These are phyloP conservation scores for Stipa capillata DNA, from an alignment of 176 grass and related monocot species.

Conservation along the genomic window DNA sequence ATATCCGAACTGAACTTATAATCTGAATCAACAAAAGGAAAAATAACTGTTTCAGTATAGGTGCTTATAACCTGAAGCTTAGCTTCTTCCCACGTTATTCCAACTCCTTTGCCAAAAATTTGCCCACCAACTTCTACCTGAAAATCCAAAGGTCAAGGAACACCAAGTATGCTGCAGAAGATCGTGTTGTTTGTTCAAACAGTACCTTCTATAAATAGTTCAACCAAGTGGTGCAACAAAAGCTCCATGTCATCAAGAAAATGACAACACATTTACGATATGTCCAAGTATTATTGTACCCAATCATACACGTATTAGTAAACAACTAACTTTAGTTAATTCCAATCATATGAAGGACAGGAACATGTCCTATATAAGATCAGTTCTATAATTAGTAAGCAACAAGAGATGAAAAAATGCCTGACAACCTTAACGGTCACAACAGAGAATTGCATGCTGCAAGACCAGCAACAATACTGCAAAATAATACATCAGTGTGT, in stretches of 20 bases:
- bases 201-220: not conserved
- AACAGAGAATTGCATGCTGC: not conserved
- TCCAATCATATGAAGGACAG: not conserved
- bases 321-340: not conserved
- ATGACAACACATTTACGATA: not conserved
- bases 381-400: not conserved
- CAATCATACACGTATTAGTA: not conserved
- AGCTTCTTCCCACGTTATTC: slow-evolving; percentile 88
- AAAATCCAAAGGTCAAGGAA: not conserved
- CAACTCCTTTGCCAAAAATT: slow-evolving; percentile 58
- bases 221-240: not conserved
- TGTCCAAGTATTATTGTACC: not conserved
- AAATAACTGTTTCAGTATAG: not conserved
- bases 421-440: not conserved
- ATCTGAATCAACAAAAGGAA: too few species aligned
- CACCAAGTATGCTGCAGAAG: not conserved
- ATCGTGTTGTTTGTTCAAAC: not conserved
- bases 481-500: not conserved
- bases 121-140: slow-evolving; percentile 80
- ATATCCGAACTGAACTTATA: not conserved
- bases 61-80: slow-evolving; percentile 54
- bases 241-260: not conserved
- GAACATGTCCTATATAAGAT: not conserved
- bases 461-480: not conserved
- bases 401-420: not conserved